These are phyloP conservation scores for Colletotrichum trifolii DNA, from an alignment of 2,329 filamentous ascomycete species.

Conservation along the genomic window DNA sequence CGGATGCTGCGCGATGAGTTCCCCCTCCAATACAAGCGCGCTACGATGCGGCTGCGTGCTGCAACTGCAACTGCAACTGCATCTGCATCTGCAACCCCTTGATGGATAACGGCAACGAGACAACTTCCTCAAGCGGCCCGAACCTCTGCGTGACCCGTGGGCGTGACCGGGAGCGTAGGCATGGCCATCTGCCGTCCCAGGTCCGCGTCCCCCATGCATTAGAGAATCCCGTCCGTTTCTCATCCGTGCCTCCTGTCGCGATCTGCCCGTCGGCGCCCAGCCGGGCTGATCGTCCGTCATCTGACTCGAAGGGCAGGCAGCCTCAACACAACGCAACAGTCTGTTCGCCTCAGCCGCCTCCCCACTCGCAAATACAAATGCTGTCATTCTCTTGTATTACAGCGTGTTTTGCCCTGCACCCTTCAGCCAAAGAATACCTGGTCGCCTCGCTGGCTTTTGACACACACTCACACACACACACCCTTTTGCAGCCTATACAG, in stretches of 20 bases:
- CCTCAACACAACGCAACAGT: not conserved
- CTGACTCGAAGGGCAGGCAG: slow-evolving; percentile 1
- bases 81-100: not conserved
- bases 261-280: slow-evolving; percentile 17
- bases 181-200: not conserved
- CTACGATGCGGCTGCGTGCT: not conserved
- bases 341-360: slow-evolving; percentile 1
- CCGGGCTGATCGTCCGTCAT: slow-evolving; percentile 8
- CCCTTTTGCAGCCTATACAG: no score
- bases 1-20: not conserved
- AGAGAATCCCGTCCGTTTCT: no score
- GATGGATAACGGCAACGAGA: not conserved
- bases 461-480: not conserved
- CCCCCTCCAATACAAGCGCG: not conserved
- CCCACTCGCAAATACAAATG: no score
- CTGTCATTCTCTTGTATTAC: no score
- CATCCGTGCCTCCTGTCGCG: not conserved
- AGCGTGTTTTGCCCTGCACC: no score
- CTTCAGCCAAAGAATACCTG: not conserved
- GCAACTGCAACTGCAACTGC: no score
- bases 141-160: not conserved
- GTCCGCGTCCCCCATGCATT: not conserved
- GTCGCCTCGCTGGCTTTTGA: not conserved
- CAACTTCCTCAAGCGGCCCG: not conserved
- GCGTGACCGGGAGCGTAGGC: not conserved